phyloP scores from a whole-genome alignment of 208 protist genomes.

The Trypanosomatidae sp. region DNA sequence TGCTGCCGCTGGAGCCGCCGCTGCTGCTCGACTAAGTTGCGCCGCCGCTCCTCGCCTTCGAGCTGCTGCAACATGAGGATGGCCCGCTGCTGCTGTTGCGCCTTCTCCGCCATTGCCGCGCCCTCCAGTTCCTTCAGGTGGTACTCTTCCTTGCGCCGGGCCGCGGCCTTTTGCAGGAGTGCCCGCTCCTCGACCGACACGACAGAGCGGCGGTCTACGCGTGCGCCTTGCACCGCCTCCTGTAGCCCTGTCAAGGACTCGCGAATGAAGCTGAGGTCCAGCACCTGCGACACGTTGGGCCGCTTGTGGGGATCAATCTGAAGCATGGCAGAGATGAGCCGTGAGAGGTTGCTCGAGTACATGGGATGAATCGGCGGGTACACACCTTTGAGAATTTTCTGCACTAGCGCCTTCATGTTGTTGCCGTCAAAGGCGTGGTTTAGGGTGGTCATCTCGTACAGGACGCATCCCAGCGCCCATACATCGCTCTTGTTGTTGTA shows the following conservation, averaged over 20 bases:
- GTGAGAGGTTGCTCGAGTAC: slow-evolving; percentile 75
- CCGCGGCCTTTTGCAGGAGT: slow-evolving; percentile 38
- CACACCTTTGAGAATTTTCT: slow-evolving; percentile 88
- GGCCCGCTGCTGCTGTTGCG: slow-evolving; percentile 41
- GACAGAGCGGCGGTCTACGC: slow-evolving; percentile 43
- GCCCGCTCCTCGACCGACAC: slow-evolving; percentile 46
- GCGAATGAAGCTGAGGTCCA: slow-evolving; percentile 76
- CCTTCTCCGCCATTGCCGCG: slow-evolving; percentile 38
- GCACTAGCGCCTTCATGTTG: slow-evolving; percentile 89
- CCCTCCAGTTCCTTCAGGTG: slow-evolving; percentile 49
- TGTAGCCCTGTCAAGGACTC: slow-evolving; percentile 67
- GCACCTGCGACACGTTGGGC: slow-evolving; percentile 81
- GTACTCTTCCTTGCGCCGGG: slow-evolving; percentile 49
- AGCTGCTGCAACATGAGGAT: slow-evolving; percentile 56
- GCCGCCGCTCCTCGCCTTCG: slow-evolving; percentile 47
- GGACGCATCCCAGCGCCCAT: slow-evolving; percentile 90
- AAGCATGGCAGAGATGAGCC: slow-evolving; percentile 85
- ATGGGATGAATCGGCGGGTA: slow-evolving; percentile 79
- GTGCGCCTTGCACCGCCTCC: slow-evolving; percentile 54
- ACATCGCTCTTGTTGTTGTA: slow-evolving; percentile 96
- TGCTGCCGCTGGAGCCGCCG: slow-evolving; percentile 47
- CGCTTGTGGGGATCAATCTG: slow-evolving; percentile 79
- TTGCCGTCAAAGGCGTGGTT: slow-evolving; percentile 88
- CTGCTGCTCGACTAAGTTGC: slow-evolving; percentile 50
- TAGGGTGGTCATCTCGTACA: slow-evolving; percentile 92